These are phyloP conservation scores for Neobulgaria alba DNA, from an alignment of 2,329 filamentous ascomycete species.

Conservation along the genomic window DNA sequence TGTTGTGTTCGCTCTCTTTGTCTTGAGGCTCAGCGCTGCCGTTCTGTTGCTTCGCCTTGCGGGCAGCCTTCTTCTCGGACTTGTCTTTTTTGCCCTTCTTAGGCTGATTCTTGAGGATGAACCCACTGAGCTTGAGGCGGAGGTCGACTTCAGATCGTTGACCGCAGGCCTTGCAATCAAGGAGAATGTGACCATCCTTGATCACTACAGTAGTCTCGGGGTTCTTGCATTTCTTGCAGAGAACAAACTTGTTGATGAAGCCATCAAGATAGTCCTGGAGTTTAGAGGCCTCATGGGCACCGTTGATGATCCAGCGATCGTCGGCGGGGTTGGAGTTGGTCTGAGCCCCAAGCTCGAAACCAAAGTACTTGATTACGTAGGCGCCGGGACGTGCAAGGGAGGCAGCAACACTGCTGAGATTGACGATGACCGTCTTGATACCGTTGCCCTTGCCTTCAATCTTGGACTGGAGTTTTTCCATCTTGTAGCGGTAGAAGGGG, in stretches of 20 bases:
- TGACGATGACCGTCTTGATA: conserved; percentile 98
- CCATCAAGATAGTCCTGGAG: conserved; percentile 97
- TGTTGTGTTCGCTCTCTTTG: conserved; percentile 45
- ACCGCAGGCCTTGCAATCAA: conserved; percentile 98
- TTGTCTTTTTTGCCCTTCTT: conserved; percentile 97
- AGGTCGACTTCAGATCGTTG: conserved; percentile 86
- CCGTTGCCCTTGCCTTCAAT: conserved; percentile 99
- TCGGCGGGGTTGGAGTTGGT: conserved; percentile 96
- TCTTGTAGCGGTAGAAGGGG: conserved; percentile 99
- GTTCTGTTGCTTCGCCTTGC: conserved; percentile 65
- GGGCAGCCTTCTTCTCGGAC: conserved; percentile 81
- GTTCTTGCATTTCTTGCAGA: conserved; percentile 99
- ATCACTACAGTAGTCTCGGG: conserved; percentile 94
- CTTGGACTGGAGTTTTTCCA: conserved; percentile 98
- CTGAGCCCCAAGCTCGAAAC: conserved; percentile 96
- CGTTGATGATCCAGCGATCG: conserved; percentile 99
- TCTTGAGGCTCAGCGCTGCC: conserved; percentile 43
- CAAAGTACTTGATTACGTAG: conserved; percentile 99
- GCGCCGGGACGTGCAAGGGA: conserved; percentile 86
- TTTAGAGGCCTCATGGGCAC: conserved; percentile 88
- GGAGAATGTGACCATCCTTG: conserved; percentile 83
- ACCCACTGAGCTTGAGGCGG: conserved; percentile 90
- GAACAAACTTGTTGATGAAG: conserved; percentile 97
- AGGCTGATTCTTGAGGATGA: conserved; percentile 92
- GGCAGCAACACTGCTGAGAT: conserved; percentile 85